These are phyloP conservation scores for Durusdinium trenchii DNA, from an alignment of 73 alveolate genomes.

Conservation along the genomic window DNA sequence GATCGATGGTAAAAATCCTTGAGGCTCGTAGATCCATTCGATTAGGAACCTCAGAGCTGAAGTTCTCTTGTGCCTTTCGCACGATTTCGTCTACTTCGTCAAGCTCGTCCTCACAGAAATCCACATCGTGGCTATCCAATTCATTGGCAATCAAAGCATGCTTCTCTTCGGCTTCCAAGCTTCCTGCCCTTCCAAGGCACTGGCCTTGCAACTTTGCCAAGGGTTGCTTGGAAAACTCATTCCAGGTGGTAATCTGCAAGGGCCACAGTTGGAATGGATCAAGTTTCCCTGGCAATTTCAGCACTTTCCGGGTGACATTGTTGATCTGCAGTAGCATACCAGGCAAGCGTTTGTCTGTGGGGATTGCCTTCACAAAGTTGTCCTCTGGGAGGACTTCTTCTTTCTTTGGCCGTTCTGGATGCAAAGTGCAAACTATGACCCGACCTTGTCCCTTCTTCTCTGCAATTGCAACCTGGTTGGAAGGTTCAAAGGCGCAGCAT, in stretches of 20 bases:
- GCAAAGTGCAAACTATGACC: constrained; percentile 92
- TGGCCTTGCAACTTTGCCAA: constrained; percentile 55
- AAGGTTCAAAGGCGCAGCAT: neutral
- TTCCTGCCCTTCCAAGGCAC: constrained; percentile 76
- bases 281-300: constrained; percentile 66
- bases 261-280: constrained; percentile 87
- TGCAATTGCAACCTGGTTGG: constrained; percentile 33
- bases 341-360: constrained; percentile 92
- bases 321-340: constrained; percentile 68
- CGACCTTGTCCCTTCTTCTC: constrained; percentile 72
- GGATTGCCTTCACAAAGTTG: constrained; percentile 41
- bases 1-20: constrained; percentile 93
- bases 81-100: constrained; percentile 61
- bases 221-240: constrained; percentile 75
- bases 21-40: constrained; percentile 47
- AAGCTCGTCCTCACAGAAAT: constrained; percentile 60
- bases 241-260: constrained; percentile 67
- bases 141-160: constrained; percentile 84
- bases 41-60: constrained; percentile 5
- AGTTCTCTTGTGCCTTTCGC: neutral
- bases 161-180: constrained; percentile 81
- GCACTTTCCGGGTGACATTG: neutral
- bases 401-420: constrained; percentile 68
- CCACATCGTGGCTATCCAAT: constrained; percentile 76
- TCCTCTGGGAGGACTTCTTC: constrained; percentile 33